Base-by-base conservation (phyloP, 2,329 filamentous ascomycete species). In the Chrysosporium queenslandicum region DNA sequence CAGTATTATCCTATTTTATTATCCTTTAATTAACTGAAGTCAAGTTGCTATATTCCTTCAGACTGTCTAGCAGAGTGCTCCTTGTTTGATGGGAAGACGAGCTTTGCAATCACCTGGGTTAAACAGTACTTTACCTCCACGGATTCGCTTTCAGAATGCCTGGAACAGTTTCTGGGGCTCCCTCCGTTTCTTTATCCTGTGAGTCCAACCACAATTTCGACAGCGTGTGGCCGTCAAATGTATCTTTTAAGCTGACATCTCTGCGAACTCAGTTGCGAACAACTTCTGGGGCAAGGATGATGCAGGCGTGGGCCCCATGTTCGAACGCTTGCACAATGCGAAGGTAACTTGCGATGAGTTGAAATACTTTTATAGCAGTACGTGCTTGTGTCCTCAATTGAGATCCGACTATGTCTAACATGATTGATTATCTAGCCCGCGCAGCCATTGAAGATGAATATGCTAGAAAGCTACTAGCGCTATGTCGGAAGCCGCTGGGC, bases 241-340 rank as follows among this genome's bases (percentile, higher is more conserved):
- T 4, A 25, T n/a, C 21, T 16, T 29, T 30, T 30, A 8, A 16
- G 18, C 45, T 53, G 23, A 53, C 29, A 4, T 6, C 4, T 27
- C 18, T 47, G n/a, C 25, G 3, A 21, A 30, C 23, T 47, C 59
- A 90, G 69, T 98, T 74, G 91, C 92, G 64, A 98, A 98, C 74
- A 98, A 98, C 69, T 98, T 98, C 71, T 98, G 92, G 92, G 92
- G 92, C 58, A 97, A 94, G 76, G 91, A 97, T 68, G 92, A 98
- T 76, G 92, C 91, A 48, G 94, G 92, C 66, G 90, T 98, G 64
- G 78, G 78, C 42, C 94, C 92, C 54, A 80, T 98, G 64, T 78
- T 98, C 27, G 87, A 91, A 68, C 91, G 92, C 64, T 94, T 98
- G 88, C 85, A 88, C 65, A 85, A 83, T 69, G 88, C 92, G 46